phyloP scores from a whole-genome alignment of 371 early-diverging fungal species.

The Mortierella polycephala region DNA sequence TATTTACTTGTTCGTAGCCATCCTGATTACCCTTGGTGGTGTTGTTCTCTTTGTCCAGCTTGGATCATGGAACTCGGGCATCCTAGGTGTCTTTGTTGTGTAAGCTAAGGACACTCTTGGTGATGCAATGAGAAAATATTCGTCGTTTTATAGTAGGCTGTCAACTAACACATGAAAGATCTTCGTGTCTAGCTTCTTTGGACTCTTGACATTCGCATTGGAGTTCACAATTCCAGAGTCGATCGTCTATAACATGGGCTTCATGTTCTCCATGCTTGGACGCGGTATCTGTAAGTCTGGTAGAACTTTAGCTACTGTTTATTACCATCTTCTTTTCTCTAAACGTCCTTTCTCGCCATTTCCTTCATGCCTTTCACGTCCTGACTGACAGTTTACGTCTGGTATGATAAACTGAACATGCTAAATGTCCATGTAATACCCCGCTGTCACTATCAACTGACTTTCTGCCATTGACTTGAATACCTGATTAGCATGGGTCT shows the following conservation, averaged over 20 bases:
- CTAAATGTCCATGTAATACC: not conserved
- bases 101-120: not conserved
- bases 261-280: slow-evolving; percentile 40
- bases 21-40: slow-evolving; percentile 32
- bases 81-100: slow-evolving; percentile 35
- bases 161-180: not conserved
- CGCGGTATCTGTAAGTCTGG: slow-evolving; percentile 38
- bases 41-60: slow-evolving; percentile 27
- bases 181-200: slow-evolving; percentile 10
- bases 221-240: slow-evolving; percentile 43
- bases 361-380: too few relatives aligned
- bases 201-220: slow-evolving; percentile 22
- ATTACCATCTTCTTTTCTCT: too few relatives aligned
- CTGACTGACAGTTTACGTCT: slow-evolving; percentile 3
- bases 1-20: slow-evolving; percentile 1
- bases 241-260: slow-evolving; percentile 42
- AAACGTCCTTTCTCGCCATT: too few relatives aligned
- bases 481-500: slow-evolving; percentile 11
- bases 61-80: slow-evolving; percentile 39
- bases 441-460: not conserved
- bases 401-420: not conserved
- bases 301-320: not conserved
- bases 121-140: not conserved
- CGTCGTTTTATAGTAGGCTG: not conserved
- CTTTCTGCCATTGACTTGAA: not conserved